Percentiles rank a stretch among this genome's conserved stretches.
phyloP scores from a whole-genome alignment of 306 rosid genomes.

The Dryas drummondii region DNA sequence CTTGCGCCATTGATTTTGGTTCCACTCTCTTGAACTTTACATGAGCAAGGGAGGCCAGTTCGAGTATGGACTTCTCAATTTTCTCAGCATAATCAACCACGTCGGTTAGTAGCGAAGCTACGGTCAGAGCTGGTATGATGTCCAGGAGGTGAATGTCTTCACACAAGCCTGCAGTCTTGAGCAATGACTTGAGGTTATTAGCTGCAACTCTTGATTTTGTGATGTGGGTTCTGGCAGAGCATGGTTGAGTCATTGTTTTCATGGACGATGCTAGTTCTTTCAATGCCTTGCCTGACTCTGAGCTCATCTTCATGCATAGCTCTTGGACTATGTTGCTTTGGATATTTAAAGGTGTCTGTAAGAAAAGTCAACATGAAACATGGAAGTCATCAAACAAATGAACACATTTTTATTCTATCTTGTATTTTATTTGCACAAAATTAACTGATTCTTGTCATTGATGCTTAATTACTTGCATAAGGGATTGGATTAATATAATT shows the following conservation, averaged over 20 bases:
- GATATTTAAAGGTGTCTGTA: constrained; percentile 28
- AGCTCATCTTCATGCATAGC: constrained; percentile 38
- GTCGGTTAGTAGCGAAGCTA: constrained; percentile 19
- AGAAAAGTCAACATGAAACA: not conserved
- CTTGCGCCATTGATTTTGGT: not conserved
- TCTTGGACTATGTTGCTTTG: constrained; percentile 37
- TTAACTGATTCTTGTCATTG: too few species aligned
- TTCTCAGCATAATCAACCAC: not conserved
- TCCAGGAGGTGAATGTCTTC: constrained; percentile 28
- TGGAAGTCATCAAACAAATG: not conserved
- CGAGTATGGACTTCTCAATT: constrained; percentile 18
- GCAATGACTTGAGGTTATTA: constrained; percentile 23
- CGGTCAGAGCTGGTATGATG: constrained; percentile 28
- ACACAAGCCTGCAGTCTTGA: constrained; percentile 17
- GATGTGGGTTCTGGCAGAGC: constrained; percentile 27
- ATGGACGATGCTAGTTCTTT: constrained; percentile 34
- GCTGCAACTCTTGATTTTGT: constrained; percentile 26
- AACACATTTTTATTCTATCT: not conserved
- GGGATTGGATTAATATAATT: too few species aligned
- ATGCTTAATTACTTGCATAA: too few species aligned
- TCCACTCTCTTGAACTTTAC: constrained; percentile 16
- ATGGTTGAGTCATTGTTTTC: constrained; percentile 31
- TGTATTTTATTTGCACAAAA: too few species aligned
- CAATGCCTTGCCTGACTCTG: constrained; percentile 40
- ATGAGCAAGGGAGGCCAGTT: constrained; percentile 12